These are phyloP conservation scores for Phytophthora hybrid DNA, from an alignment of 352 stramenopile species.

Conservation along the genomic window DNA sequence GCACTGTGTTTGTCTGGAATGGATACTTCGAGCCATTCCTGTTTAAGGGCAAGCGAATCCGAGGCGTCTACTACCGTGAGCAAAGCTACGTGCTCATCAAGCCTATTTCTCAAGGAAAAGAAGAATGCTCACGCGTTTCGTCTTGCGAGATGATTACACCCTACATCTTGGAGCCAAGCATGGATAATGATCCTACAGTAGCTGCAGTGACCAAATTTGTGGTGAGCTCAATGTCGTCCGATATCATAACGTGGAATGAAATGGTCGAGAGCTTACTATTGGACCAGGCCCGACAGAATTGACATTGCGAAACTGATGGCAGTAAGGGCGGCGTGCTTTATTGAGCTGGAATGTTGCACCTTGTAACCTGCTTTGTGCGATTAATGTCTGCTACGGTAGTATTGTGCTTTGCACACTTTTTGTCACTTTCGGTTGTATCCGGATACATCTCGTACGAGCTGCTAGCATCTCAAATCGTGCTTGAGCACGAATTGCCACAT, in stretches of 20 bases:
- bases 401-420: no score
- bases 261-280: slow-evolving; percentile 51
- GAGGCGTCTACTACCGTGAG: slow-evolving; percentile 51
- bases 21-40: slow-evolving; percentile 56
- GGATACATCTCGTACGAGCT: no score
- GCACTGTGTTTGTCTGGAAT: slow-evolving; percentile 63
- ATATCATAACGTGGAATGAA: slow-evolving; percentile 43
- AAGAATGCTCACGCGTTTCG: slow-evolving; percentile 44
- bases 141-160: slow-evolving; percentile 56
- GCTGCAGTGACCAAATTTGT: slow-evolving; percentile 51
- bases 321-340: neutral
- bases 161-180: slow-evolving; percentile 40
- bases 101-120: slow-evolving; percentile 11
- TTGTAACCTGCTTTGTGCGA: no score
- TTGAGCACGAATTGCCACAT: no score
- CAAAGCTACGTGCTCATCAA: slow-evolving; percentile 66
- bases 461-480: no score
- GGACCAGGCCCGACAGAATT: slow-evolving; percentile 16
- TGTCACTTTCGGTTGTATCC: no score
- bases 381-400: no score
- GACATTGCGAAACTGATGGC: neutral
- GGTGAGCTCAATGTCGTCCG: slow-evolving; percentile 34
- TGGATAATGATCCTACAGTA: slow-evolving; percentile 35
- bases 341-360: neutral
- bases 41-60: slow-evolving; percentile 52